Base-by-base conservation (phyloP, 768 basidiomycete genomes). In the Trametes cingulata region DNA sequence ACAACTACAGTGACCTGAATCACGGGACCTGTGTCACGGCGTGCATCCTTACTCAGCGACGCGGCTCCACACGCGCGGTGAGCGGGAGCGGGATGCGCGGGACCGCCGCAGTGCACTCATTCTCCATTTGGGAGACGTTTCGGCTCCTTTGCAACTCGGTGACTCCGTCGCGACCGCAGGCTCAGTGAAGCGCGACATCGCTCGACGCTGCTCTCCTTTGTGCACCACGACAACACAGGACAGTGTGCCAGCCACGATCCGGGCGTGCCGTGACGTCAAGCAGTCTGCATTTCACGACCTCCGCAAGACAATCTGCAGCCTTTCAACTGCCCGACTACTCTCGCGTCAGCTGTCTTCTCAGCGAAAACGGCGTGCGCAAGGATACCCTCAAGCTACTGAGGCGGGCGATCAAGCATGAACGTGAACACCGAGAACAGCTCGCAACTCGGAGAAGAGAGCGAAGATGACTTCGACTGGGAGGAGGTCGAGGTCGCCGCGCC, bases 381-480 rank as follows among this genome's bases (percentile, higher is more conserved):
- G 14, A 40, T 40, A 40, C n/a, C 3, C 13, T 14, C 13, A 15
- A 40, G 4, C 13, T 6, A 3, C 39, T 14, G n/a, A 40, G 13
- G 14, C 39, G 35, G 25, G 29, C 29, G 29, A 5, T 33, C 49
- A 27, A 20, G n/a, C n/a, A 57, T 61, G 46, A 51, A 52, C n/a
- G 53, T 61, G 46, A 51, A 52, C 40, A 48, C 47, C 5, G 66
- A 69, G 45, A 64, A 61, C 39, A 56, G 45, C 33, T 67, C 65
- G 9, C 42, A 69, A 20, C 60, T 64, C 7, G 67, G 60, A 1
- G 72, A 73, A 29, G 71, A 71, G 52, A 78, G 76, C 33, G 87
- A 89, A 67, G 86, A 90, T 67, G 90, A 90, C 41, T 78, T 83
- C 61, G 90, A 92, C 69, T 91, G 89, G 90, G 89, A 92, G 71